These are phyloP conservation scores for Anisogramma anomala DNA, from an alignment of 2,329 filamentous ascomycete species.

Conservation along the genomic window DNA sequence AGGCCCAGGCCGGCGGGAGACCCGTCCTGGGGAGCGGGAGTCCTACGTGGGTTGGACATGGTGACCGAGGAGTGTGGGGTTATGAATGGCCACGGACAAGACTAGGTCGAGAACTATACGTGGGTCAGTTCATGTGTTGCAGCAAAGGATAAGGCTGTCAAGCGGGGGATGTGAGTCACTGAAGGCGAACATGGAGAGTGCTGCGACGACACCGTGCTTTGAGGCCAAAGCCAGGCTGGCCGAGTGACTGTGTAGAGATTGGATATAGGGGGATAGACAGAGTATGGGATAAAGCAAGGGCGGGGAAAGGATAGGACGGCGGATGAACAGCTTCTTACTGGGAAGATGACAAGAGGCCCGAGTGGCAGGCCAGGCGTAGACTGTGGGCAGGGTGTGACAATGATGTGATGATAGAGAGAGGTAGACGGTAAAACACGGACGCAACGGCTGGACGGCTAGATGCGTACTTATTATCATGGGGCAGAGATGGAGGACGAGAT, in stretches of 20 bases:
- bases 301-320: constrained; percentile 1
- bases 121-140: constrained; percentile 14
- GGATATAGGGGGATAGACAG: constrained; percentile 3
- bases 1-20: constrained; percentile 32
- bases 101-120: constrained; percentile 6
- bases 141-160: constrained; percentile 13
- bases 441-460: too few species aligned
- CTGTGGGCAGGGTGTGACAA: not conserved
- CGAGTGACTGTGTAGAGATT: constrained; percentile 7
- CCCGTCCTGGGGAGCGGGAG: constrained; percentile 31
- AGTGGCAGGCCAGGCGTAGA: constrained; percentile 4
- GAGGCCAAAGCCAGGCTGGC: constrained; percentile 12
- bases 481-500: too few species aligned
- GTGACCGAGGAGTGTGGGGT: constrained; percentile 17
- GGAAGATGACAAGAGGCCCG: constrained; percentile 6
- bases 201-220: constrained; percentile 12
- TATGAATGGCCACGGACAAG: constrained; percentile 13
- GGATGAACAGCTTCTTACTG: constrained; percentile 8
- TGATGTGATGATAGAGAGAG: not conserved
- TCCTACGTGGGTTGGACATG: constrained; percentile 27
- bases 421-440: too few species aligned
- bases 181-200: not conserved
- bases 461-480: too few species aligned
- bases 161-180: constrained; percentile 12
- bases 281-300: not conserved